Percentiles rank a stretch among this genome's conserved stretches.
Evolutionary conservation across 768 basidiomycete species (phyloP).

Genomic region (Mycena olivaceomarginata): DNA sequence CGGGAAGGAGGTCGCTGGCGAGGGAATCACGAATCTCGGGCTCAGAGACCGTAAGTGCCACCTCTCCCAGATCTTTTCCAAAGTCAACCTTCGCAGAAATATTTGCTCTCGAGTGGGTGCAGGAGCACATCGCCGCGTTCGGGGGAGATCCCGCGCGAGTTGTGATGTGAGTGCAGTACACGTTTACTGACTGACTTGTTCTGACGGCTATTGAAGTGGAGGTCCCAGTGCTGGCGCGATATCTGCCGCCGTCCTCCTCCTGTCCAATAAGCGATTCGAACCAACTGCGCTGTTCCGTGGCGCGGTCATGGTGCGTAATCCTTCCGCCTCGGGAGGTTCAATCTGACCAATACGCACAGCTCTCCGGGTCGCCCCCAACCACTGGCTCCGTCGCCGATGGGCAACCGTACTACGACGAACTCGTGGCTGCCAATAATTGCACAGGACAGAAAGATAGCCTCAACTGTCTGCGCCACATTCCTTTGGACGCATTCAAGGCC

Average conservation of each 20-base stretch:
- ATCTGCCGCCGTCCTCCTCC: constrained; percentile 9
- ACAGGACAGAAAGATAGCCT: constrained; percentile 50
- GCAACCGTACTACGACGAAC: constrained; percentile 30
- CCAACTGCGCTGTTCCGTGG: constrained; percentile 24
- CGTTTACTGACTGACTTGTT: no score
- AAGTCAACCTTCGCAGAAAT: constrained; percentile 54
- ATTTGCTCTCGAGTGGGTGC: constrained; percentile 72
- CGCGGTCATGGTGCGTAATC: constrained; percentile 19
- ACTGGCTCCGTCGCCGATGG: constrained; percentile 23
- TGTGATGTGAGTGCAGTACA: no score
- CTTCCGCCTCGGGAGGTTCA: not conserved
- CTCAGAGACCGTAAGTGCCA: constrained; percentile 67
- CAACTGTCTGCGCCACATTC: constrained; percentile 55
- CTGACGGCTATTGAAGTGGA: constrained; percentile 8
- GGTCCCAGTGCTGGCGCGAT: constrained; percentile 38
- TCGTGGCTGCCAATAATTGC: constrained; percentile 46
- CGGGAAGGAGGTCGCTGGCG: constrained; percentile 60
- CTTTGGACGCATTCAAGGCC: constrained; percentile 51
- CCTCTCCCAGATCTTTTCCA: not conserved
- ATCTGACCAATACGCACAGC: not conserved
- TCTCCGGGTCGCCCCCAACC: constrained; percentile 22
- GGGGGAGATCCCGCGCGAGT: no score
- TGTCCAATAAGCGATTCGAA: constrained; percentile 36
- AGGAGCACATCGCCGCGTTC: constrained; percentile 62
- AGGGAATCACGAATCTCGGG: constrained; percentile 68